phyloP scores from a whole-genome alignment of 2,329 filamentous ascomycete genomes.

The Diaporthe destruens region DNA sequence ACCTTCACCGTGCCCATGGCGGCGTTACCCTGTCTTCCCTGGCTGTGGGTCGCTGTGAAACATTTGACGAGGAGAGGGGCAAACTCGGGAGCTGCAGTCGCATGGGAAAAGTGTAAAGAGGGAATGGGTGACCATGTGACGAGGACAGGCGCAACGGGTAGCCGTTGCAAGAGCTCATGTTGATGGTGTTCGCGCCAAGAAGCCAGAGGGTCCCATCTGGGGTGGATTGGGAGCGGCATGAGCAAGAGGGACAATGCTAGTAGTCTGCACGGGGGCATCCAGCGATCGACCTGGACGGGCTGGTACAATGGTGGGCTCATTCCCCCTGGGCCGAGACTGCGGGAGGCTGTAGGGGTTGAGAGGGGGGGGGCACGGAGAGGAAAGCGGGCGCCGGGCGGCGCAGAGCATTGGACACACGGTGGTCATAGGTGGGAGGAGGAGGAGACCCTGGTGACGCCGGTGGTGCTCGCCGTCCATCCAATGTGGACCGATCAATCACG shows the following conservation, averaged over 20 bases:
- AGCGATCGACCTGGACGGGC: constrained; percentile 27
- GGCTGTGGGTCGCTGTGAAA: constrained; percentile 39
- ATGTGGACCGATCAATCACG: constrained; percentile 39
- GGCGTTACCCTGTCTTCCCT: constrained; percentile 36
- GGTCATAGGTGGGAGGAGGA: constrained; percentile 22
- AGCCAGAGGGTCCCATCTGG: constrained; percentile 20
- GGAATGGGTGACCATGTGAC: neutral
- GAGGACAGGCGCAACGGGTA: constrained; percentile 3
- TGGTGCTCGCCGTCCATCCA: constrained; percentile 20
- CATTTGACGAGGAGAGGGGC: constrained; percentile 35
- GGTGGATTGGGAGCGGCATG: constrained; percentile 14
- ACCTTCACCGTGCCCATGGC: constrained; percentile 35
- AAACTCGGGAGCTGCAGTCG: constrained; percentile 35
- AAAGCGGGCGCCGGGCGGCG: constrained; percentile 14
- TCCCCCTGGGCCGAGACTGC: constrained; percentile 15
- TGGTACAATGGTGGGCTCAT: neutral
- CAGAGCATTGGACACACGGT: constrained; percentile 7
- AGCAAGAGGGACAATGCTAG: neutral
- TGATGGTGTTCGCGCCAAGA: constrained; percentile 27
- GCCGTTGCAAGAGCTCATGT: constrained; percentile 14
- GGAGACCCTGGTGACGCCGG: constrained; percentile 3
- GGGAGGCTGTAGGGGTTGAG: neutral
- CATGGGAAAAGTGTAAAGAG: constrained; percentile 15
- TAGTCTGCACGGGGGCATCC: neutral
- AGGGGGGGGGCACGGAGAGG: neutral